These are phyloP conservation scores for Chaetomiaceae sp. DNA, from an alignment of 2,329 filamentous ascomycete species.

Conservation along the genomic window DNA sequence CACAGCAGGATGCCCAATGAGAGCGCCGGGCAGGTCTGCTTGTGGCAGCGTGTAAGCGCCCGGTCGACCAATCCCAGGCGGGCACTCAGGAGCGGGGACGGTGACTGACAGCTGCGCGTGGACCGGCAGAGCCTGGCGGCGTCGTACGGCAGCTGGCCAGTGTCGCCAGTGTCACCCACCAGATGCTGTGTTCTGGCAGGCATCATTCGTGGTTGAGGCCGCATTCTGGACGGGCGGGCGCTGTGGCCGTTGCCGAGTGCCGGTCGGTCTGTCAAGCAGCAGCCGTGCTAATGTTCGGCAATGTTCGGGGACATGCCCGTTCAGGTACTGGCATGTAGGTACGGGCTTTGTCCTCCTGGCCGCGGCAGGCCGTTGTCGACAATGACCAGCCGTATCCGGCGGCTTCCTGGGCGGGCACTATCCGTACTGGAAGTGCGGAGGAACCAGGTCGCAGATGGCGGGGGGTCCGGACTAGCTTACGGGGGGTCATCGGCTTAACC, in stretches of 20 bases:
- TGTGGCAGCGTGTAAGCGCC: constrained; percentile 29
- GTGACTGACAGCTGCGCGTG: background rate
- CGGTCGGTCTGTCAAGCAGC: background rate
- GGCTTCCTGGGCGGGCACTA: too few relatives aligned
- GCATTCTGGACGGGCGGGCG: background rate
- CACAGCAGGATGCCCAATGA: constrained; percentile 27
- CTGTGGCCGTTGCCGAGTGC: background rate
- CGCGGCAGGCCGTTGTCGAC: too few relatives aligned
- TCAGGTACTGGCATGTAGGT: too few relatives aligned
- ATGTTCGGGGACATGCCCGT: too few relatives aligned
- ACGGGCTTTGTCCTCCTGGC: too few relatives aligned
- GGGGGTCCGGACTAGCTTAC: too few relatives aligned
- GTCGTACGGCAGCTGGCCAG: background rate
- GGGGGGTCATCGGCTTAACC: too few relatives aligned
- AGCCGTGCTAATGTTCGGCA: too few relatives aligned
- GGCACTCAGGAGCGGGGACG: constrained; percentile 12
- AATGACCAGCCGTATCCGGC: too few relatives aligned
- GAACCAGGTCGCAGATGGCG: too few relatives aligned
- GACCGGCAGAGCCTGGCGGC: background rate
- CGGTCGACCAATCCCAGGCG: constrained; percentile 21
- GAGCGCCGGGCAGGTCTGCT: constrained; percentile 13
- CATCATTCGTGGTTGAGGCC: too few relatives aligned
- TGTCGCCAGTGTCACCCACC: background rate
- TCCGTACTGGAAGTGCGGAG: too few relatives aligned
- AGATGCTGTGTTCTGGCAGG: background rate